A percentile compares a stretch with the other conserved stretches of the same genome.
These are phyloP conservation scores for Magnolia officinalis DNA, from an alignment of 164 flowering plant genomes.

Conservation along the genomic window DNA sequence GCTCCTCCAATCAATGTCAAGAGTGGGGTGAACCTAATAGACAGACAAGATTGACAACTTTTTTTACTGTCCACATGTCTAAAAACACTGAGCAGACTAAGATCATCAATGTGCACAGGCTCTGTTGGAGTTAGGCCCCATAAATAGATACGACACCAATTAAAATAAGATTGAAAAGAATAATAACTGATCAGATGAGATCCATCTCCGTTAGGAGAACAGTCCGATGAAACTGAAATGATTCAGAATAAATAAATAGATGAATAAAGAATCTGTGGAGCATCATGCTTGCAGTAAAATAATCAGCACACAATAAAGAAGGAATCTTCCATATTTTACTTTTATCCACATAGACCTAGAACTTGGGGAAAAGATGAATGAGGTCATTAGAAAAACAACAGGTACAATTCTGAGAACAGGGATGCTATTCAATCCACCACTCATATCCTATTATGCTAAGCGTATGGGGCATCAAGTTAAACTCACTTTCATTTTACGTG, in stretches of 20 bases:
- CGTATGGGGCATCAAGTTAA: not conserved
- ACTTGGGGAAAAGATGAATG: not conserved
- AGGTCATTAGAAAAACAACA: not conserved
- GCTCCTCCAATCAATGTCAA: no score
- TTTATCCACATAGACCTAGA: not conserved
- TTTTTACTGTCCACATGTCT: no score
- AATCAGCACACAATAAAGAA: not conserved
- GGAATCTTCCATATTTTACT: not conserved
- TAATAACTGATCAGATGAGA: not conserved
- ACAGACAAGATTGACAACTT: no score
- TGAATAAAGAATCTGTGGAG: not conserved
- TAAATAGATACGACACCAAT: not conserved
- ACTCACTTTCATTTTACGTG: constrained; percentile 24
- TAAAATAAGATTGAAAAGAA: not conserved
- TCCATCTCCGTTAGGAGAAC: not conserved
- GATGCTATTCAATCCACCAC: not conserved
- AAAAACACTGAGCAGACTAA: no score
- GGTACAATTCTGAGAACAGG: not conserved
- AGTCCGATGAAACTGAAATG: not conserved
- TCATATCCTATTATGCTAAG: not conserved
- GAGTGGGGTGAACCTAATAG: no score
- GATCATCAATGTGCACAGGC: no score
- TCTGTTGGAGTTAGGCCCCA: not conserved
- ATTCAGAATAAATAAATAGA: no score
- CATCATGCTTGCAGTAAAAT: not conserved